Conservation (phyloP, 768 basidiomycete species). For the Pluteus cervinus region DNA sequence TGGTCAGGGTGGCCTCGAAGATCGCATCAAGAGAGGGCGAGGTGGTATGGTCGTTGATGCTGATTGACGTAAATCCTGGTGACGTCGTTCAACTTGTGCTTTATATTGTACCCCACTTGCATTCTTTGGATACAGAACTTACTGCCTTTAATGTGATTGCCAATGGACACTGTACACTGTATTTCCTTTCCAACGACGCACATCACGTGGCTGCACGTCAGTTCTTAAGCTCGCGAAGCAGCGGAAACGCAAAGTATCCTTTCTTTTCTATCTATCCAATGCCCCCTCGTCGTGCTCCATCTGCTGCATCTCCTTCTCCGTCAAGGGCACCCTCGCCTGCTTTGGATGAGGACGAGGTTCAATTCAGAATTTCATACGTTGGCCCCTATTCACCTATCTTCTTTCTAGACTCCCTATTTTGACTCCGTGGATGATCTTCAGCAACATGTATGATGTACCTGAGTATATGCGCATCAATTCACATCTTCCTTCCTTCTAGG, state of each 20-base stretch:
- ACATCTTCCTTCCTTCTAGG: constrained; percentile 37
- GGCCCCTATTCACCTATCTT: background rate
- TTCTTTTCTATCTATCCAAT: constrained; percentile 16
- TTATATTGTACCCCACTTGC: constrained; percentile 3
- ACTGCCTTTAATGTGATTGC: background rate
- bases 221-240: too few species aligned
- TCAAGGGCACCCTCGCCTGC: constrained; percentile 46
- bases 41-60: constrained; percentile 65
- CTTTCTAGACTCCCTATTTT: constrained; percentile 51
- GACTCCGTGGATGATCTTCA: constrained; percentile 83
- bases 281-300: constrained; percentile 50
- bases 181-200: too few species aligned
- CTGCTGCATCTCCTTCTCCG: constrained; percentile 34
- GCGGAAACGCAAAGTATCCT: too few species aligned
- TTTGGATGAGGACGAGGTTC: constrained; percentile 37
- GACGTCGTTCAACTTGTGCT: background rate
- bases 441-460: constrained; percentile 50
- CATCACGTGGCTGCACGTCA: too few species aligned
- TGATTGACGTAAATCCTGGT: constrained; percentile 29
- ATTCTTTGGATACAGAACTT: background rate
- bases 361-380: background rate
- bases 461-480: constrained; percentile 10
- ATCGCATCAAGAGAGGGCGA: constrained; percentile 67
- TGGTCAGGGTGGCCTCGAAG: constrained; percentile 71
- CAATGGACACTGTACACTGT: too few species aligned